Percentiles rank a stretch among this genome's conserved stretches.
Evolutionary conservation across 1,284 basidiomycete genomes (phyloP).

Genomic region (Naganishia cerealis): DNA sequence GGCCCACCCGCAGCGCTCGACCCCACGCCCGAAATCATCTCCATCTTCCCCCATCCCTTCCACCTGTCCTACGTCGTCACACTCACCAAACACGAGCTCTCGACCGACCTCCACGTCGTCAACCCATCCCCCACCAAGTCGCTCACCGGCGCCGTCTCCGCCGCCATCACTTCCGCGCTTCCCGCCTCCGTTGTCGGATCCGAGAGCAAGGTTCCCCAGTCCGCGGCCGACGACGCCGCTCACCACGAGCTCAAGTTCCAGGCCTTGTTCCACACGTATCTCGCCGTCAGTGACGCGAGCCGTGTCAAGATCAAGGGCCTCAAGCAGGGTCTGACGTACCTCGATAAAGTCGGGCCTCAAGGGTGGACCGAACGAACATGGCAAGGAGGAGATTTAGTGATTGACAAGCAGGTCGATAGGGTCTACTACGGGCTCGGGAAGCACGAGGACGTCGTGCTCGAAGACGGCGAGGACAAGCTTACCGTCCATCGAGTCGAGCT

Average conservation of each 20-base stretch:
- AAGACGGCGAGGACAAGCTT: constrained; percentile 61
- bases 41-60: constrained; percentile 65
- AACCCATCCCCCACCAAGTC: constrained; percentile 62
- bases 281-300: constrained; percentile 65
- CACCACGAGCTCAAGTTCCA: constrained; percentile 69
- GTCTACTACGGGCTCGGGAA: constrained; percentile 40
- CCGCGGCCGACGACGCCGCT: constrained; percentile 18
- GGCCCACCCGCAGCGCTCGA: constrained; percentile 59
- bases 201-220: not conserved
- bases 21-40: constrained; percentile 62
- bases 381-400: constrained; percentile 44
- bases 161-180: constrained; percentile 30
- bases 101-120: constrained; percentile 73
- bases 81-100: constrained; percentile 69
- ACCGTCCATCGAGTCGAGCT: constrained; percentile 61
- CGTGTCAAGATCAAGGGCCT: constrained; percentile 46
- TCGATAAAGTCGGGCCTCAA: constrained; percentile 64
- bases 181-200: constrained; percentile 12
- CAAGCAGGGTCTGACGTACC: constrained; percentile 63
- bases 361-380: constrained; percentile 37
- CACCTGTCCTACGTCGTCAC: constrained; percentile 75
- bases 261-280: constrained; percentile 81
- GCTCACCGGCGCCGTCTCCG: constrained; percentile 46
- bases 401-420: constrained; percentile 45
- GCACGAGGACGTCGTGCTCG: constrained; percentile 61